A percentile compares a stretch with the other conserved stretches of the same genome.
phyloP scores from a whole-genome alignment of 2,329 filamentous ascomycete genomes.

The Phyllosticta citriasiana region DNA sequence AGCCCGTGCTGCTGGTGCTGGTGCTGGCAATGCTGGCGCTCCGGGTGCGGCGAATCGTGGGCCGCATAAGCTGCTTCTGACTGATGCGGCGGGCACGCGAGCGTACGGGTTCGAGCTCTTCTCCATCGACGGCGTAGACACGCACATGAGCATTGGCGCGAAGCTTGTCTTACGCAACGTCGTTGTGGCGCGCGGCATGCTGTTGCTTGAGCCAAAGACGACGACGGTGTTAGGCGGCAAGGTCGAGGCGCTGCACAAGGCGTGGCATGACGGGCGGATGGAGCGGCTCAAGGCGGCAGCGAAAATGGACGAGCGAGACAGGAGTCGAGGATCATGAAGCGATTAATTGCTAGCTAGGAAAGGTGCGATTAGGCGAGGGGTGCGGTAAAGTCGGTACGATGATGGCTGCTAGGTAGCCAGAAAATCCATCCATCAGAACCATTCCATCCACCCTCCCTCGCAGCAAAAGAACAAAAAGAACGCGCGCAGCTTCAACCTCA shows the following conservation, averaged over 20 bases:
- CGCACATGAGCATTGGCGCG: slow-evolving; percentile 68
- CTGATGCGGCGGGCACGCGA: slow-evolving; percentile 61
- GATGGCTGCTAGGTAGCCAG: too few relatives aligned
- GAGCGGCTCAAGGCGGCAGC: slow-evolving; percentile 55
- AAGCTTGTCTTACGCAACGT: slow-evolving; percentile 65
- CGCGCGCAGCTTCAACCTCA: too few relatives aligned
- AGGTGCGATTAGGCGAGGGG: too few relatives aligned
- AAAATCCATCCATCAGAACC: too few relatives aligned
- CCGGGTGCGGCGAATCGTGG: slow-evolving; percentile 61
- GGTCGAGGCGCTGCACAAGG: slow-evolving; percentile 68
- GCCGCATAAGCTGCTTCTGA: slow-evolving; percentile 69
- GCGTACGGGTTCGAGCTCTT: slow-evolving; percentile 55
- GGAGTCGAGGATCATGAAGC: neutral
- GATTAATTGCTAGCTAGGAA: too few relatives aligned
- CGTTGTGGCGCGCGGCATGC: slow-evolving; percentile 61
- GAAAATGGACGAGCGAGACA: neutral
- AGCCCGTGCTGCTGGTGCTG: neutral
- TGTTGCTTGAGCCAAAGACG: slow-evolving; percentile 63
- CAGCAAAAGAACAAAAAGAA: too few relatives aligned
- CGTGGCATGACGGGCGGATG: slow-evolving; percentile 66
- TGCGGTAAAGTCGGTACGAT: too few relatives aligned
- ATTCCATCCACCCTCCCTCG: too few relatives aligned
- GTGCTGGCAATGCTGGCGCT: slow-evolving; percentile 6
- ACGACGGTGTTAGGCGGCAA: slow-evolving; percentile 77
- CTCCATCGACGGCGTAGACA: slow-evolving; percentile 57